These are phyloP conservation scores for Eimeria sp. DNA, from an alignment of 169 alveolate genomes.

Conservation along the genomic window DNA sequence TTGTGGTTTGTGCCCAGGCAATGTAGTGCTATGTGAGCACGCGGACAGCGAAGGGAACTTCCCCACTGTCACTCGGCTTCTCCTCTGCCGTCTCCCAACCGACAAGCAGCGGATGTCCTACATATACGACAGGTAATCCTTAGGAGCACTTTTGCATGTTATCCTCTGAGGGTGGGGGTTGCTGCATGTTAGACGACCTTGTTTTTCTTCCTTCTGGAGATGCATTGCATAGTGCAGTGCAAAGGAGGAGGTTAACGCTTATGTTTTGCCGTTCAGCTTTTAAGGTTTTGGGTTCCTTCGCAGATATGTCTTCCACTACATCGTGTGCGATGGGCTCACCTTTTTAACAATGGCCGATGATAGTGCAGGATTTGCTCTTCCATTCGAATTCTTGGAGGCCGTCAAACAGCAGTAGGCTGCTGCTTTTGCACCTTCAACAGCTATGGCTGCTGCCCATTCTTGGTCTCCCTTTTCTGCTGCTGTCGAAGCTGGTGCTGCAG, in stretches of 20 bases:
- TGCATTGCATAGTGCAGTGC: background rate
- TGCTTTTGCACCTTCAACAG: conserved; percentile 32
- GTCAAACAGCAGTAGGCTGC: conserved; percentile 53
- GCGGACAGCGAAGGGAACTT: conserved; percentile 80
- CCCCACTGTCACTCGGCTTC: conserved; percentile 80
- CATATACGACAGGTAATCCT: conserved; percentile 63
- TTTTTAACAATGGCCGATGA: conserved; percentile 80
- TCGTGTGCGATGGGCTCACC: conserved; percentile 49
- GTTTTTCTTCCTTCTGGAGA: background rate
- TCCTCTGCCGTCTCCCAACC: conserved; percentile 72
- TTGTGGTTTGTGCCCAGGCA: conserved; percentile 46
- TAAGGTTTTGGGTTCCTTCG: background rate
- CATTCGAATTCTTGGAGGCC: conserved; percentile 76
- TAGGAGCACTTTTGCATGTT: background rate
- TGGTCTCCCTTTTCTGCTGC: background rate
- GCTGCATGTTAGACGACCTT: background rate
- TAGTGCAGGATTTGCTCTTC: conserved; percentile 73
- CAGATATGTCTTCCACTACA: conserved; percentile 72
- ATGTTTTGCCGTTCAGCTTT: background rate
- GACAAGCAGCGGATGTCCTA: conserved; percentile 74
- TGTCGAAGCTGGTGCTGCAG: background rate
- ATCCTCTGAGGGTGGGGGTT: background rate
- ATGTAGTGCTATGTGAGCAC: conserved; percentile 79
- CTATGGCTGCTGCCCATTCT: background rate
- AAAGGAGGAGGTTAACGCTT: background rate